Conservation (phyloP, 768 basidiomycete species). For the Candolleomyces efflorescens region DNA sequence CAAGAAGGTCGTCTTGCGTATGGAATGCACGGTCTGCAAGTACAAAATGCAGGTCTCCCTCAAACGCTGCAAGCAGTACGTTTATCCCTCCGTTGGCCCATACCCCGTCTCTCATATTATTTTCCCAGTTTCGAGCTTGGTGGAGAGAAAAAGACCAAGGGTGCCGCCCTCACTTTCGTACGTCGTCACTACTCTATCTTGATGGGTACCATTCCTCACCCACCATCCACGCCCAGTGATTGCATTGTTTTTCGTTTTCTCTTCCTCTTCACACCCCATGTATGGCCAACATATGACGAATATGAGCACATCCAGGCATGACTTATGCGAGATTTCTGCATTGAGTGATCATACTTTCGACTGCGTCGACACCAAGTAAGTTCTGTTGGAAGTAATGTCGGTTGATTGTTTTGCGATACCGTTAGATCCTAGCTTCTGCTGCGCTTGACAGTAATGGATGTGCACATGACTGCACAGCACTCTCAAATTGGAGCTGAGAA, state of each 20-base stretch:
- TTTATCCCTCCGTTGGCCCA: slow-evolving; percentile 13
- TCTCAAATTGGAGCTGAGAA: too few species aligned
- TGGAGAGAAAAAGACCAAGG: slow-evolving; percentile 99
- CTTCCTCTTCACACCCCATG: neutral
- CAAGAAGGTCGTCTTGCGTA: slow-evolving; percentile 97
- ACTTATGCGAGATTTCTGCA: neutral
- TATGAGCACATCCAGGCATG: slow-evolving; percentile 24
- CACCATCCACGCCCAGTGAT: slow-evolving; percentile 13
- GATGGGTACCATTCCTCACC: slow-evolving; percentile 21
- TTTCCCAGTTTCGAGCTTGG: slow-evolving; percentile 89
- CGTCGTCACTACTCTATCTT: slow-evolving; percentile 30
- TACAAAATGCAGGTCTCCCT: slow-evolving; percentile 95
- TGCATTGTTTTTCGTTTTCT: too few species aligned
- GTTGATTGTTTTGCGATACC: too few species aligned
- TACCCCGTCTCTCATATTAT: neutral
- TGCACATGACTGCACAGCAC: neutral
- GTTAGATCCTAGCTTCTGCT: too few species aligned
- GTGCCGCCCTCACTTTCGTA: slow-evolving; percentile 92
- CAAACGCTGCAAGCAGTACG: slow-evolving; percentile 99
- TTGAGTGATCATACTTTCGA: neutral
- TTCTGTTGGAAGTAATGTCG: too few species aligned
- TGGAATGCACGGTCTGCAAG: slow-evolving; percentile 98
- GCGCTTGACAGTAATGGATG: neutral
- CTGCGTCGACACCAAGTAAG: too few species aligned
- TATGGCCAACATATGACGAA: slow-evolving; percentile 18